Evolutionary conservation across 495 filamentous ascomycete genomes (phyloP), one percentile per base, ranked within the genome.

Genomic region (Talaromyces thailandensis): DNA sequence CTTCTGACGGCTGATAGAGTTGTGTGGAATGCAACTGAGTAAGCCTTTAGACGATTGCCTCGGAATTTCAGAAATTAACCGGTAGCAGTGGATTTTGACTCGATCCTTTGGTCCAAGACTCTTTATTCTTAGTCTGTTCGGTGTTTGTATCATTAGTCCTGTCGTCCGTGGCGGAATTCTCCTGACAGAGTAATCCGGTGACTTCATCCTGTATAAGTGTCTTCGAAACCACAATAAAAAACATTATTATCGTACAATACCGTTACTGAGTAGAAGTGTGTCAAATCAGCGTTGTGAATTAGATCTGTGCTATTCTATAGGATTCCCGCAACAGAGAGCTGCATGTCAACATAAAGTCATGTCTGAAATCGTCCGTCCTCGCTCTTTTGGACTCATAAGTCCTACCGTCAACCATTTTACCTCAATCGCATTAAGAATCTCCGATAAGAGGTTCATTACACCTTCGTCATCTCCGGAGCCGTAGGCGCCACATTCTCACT

Each of bases 1-100:
- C 6, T 50, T 21, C 14, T 64, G 57, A 18, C 16, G 14, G 61
- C 61, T 48, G 29, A 63, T 25, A 26, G 61, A 32, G 51, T 23
- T 31, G 55, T 35, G 14, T 57, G 55, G 55, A 29, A 57, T 35
- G 18, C 26, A 23, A 23, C n/a, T 57, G 21, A 21, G 55, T 57
- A 23, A 57, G 55, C 23, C 5, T 57, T 23, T 1, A 12, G 26
- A 8, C n/a, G 14, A 3, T 9, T 35, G 6, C 55, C 11, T 35
- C 4, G 24, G 9, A 1, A 21, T 48, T 26, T 6, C 4, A 3
- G 4, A 23, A 5, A 14, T 29, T 57, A 25, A 57, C 12, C 16
- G 25, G 24, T 57, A 23, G 29, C 14, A 57, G 55, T 12, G 55
- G 11, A 23, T 6, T 16, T 14, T 57, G 55, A 57, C 55, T 57